These are phyloP conservation scores for Seminavis robusta DNA, from an alignment of 108 stramenopile species.

Conservation along the genomic window DNA sequence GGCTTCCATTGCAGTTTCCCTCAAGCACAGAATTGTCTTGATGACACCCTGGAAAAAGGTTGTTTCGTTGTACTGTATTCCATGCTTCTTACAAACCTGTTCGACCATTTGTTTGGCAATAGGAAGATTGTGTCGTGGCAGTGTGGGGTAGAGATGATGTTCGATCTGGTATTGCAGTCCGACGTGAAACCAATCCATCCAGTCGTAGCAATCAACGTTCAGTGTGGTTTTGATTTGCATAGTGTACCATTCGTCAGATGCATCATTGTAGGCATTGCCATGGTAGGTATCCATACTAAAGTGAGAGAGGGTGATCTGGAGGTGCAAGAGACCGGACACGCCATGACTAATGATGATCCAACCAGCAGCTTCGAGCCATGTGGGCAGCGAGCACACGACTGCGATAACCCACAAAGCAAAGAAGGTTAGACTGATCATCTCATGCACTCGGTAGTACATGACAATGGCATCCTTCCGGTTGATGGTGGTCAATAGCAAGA, in stretches of 20 bases:
- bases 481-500: conserved; percentile 18
- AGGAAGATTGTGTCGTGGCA: conserved; percentile 86
- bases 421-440: conserved; percentile 49
- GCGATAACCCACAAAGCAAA: conserved; percentile 59
- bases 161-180: conserved; percentile 92
- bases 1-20: too few relatives aligned
- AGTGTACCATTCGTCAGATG: conserved; percentile 44
- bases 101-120: conserved; percentile 56
- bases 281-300: conserved; percentile 20
- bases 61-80: conserved; percentile 54
- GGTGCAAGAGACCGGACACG: conserved; percentile 51
- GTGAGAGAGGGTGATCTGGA: conserved; percentile 59
- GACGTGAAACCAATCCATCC: conserved; percentile 92
- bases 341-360: too few relatives aligned
- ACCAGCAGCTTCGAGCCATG: too few relatives aligned
- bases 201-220: conserved; percentile 76
- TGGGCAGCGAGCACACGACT: conserved; percentile 37
- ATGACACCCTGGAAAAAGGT: conserved; percentile 59
- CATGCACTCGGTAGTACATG: too few relatives aligned
- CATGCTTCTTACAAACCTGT: conserved; percentile 73
- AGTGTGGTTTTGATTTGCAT: conserved; percentile 68
- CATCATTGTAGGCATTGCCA: conserved; percentile 36
- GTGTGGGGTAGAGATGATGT: conserved; percentile 89
- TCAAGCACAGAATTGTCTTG: too few relatives aligned
- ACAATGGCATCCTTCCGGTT: conserved; percentile 15